Base-by-base conservation (phyloP, 805 yeast genomes). In the Schwanniomyces polymorphus region DNA sequence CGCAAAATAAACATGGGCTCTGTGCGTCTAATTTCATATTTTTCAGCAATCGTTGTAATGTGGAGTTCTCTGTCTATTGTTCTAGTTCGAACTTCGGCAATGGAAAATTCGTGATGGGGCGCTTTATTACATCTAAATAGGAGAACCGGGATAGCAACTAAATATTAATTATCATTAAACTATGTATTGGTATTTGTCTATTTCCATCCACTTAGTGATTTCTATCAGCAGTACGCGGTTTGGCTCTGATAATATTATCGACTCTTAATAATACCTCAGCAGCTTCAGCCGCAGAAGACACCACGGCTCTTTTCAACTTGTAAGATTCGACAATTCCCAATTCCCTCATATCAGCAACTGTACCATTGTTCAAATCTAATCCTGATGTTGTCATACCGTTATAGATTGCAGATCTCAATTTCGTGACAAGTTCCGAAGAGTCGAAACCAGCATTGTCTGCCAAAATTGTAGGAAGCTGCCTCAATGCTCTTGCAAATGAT, bases 391-490 rank as follows among this genome's bases (percentile, higher is more conserved):
- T 78, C 78, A 89, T 82, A 29, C 99, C 99, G 61, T 84, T 86
- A 74, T 94, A 94, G 46, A 91, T 86, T 18, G 96, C 85, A 1
- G 97, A 84, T 68, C 97, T 82, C 59, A 94, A 77, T 65, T 89
- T 90, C 8, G 98, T 80, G 11, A 94, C 95, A 52, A 94, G 75
- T 57, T 95, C 98, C 59, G 91, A 84, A 18, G 97, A 86, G 65
- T 94, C 99, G 60, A 82, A 88, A 26, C 99, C 99, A 4, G 99
- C 98, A 64, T 94, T 94, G 63, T 94, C 98, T 41, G 97, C 97
- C 55, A 94, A 76, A 52, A 94, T 91, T 1, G 96, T 90, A 49
- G 99, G 99, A 53, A 94, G 77, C 68, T 91, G 97, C 69, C 97
- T 85, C 61, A 94, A 77, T 6, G 98, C 98, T 52, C 86, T 83